Conservation (phyloP, 208 protist species). For the Trypanosoma caninum region DNA sequence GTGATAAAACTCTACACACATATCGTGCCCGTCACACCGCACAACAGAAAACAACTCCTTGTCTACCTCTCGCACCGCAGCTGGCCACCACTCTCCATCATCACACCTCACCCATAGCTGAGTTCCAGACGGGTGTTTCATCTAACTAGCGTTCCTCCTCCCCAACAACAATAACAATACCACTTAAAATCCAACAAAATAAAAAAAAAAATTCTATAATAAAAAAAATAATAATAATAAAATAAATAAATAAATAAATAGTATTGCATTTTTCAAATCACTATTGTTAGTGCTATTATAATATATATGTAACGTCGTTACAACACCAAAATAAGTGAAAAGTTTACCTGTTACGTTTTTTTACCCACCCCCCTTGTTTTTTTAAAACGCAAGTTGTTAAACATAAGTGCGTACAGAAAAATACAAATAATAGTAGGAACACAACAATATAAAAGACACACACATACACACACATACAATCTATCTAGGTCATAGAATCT, state of each 20-base stretch:
- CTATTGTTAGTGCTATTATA: too few relatives aligned
- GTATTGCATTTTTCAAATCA: background rate
- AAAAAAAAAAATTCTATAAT: conserved; percentile 16
- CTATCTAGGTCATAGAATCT: conserved; percentile 1
- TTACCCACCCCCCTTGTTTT: too few relatives aligned
- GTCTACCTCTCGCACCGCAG: conserved; percentile 27
- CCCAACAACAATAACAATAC: background rate
- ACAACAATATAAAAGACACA: background rate
- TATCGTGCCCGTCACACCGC: conserved; percentile 33
- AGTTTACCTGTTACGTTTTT: too few relatives aligned
- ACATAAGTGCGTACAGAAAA: too few relatives aligned
- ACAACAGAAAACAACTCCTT: conserved; percentile 3
- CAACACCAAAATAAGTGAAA: too few relatives aligned
- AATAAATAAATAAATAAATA: conserved; percentile 11
- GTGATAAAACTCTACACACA: conserved; percentile 80
- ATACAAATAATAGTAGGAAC: too few relatives aligned
- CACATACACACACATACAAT: conserved; percentile 1
- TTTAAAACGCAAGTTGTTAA: too few relatives aligned
- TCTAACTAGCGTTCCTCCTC: too few relatives aligned
- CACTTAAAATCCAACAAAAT: background rate
- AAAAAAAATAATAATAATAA: conserved; percentile 5
- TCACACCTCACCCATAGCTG: conserved; percentile 80
- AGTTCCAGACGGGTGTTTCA: conserved; percentile 39
- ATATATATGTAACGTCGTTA: too few relatives aligned
- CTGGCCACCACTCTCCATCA: conserved; percentile 84